Conservation (phyloP, 2,329 filamentous ascomycete species). For the Claviceps capensis region DNA sequence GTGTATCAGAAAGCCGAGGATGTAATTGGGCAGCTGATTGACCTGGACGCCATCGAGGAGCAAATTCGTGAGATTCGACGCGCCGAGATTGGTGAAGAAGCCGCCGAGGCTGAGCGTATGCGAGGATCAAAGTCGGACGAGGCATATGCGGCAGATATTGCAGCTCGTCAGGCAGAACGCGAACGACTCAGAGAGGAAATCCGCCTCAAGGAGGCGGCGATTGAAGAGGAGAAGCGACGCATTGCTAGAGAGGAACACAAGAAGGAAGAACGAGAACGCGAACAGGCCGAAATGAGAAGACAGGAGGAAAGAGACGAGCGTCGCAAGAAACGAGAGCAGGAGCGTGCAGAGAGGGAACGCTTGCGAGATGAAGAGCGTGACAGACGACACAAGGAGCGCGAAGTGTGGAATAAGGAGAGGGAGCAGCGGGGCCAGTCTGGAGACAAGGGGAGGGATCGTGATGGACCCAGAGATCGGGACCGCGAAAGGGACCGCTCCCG, state of each 20-base stretch:
- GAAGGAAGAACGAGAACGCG: slow-evolving; percentile 32
- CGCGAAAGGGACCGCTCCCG: slow-evolving; percentile 12
- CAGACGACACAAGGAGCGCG: slow-evolving; percentile 25
- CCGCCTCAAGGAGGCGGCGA: slow-evolving; percentile 42
- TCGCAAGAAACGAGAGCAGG: slow-evolving; percentile 35
- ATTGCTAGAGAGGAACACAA: slow-evolving; percentile 44
- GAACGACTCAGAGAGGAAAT: slow-evolving; percentile 48
- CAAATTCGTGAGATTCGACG: slow-evolving; percentile 55
- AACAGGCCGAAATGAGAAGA: slow-evolving; percentile 35
- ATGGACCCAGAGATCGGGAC: slow-evolving; percentile 12
- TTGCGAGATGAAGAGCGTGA: slow-evolving; percentile 27
- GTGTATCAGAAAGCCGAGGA: slow-evolving; percentile 60
- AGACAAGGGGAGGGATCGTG: background rate
- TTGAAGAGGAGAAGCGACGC: slow-evolving; percentile 47
- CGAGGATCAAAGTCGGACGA: slow-evolving; percentile 61
- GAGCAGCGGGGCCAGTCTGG: slow-evolving; percentile 9
- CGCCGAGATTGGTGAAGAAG: slow-evolving; percentile 55
- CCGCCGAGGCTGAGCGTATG: slow-evolving; percentile 48
- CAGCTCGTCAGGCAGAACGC: slow-evolving; percentile 44
- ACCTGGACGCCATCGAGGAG: slow-evolving; percentile 52
- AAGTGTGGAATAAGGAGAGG: slow-evolving; percentile 24
- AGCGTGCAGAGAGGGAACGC: slow-evolving; percentile 40
- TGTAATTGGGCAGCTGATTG: slow-evolving; percentile 54
- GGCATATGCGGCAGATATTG: slow-evolving; percentile 56
- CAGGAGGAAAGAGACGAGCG: slow-evolving; percentile 37